Evolutionary conservation across 331 rosid species (phyloP), one percentile per base, ranked within the genome.

Genomic region (Saraca asoca): DNA sequence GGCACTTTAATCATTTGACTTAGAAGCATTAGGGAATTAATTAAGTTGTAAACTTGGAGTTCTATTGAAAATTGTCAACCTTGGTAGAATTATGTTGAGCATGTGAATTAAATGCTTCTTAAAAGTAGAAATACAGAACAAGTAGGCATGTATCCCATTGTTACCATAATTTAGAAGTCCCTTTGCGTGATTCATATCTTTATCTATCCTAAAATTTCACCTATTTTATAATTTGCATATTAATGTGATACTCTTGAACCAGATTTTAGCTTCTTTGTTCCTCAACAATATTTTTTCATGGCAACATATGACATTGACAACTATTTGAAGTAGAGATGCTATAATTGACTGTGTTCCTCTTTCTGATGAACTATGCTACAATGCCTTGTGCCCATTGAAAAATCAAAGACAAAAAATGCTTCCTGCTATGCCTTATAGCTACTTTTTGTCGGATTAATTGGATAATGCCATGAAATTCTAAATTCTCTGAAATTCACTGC

Each of bases 161-260:
- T 50, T 63, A n/a, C 65, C 34, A 20, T 34, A 48, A 13, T 56
- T 46, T n/a, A 15, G 37, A 64, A 56, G 56, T 31, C 20, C 11
- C 49, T 54, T 11, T 8, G 42, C 52, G 18, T 41, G 66, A 37
- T 60, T 17, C 15, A 9, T 41, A 17, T 29, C 19, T 43, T 15
- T 44, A 39, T 16, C 43, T 68, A 18, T 45, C 31, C 41, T 19
- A 5, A 16, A 31, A 68, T 17, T 50, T 20, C 12, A 38, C 7
- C 16, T 18, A 18, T 35, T 3, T 33, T 45, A 13, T 5, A 33
- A 69, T 59, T 59, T 70, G 48, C 34, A 39, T 7, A 50, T 52
- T 61, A 31, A 43, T 56, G 43, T n/a, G 31, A 70, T 13, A 50
- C 37, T 38, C 29, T 7, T 12, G 48, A 10, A 12, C 51, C 34